Conservation (phyloP, 306 rosid species). For the Quercus berberidifolia region DNA sequence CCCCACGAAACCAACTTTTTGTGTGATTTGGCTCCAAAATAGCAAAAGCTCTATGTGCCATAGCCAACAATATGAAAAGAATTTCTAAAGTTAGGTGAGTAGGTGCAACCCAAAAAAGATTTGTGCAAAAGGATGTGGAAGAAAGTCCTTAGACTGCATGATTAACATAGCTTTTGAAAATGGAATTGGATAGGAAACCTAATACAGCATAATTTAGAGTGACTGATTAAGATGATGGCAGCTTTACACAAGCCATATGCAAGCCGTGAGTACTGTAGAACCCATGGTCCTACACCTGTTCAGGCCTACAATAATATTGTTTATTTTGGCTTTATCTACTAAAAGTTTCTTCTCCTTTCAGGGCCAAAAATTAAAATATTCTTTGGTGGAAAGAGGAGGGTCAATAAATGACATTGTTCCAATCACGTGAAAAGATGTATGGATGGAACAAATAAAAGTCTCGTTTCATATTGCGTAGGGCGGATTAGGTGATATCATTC, state of each 20-base stretch:
- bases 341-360: background rate
- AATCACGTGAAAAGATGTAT: too few relatives aligned
- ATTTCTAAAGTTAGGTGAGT: constrained; percentile 30
- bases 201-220: background rate
- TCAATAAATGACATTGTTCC: too few relatives aligned
- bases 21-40: constrained; percentile 14
- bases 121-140: background rate
- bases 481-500: too few relatives aligned
- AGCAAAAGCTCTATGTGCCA: background rate
- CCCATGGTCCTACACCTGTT: background rate
- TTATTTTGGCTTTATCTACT: background rate
- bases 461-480: too few relatives aligned
- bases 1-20: constrained; percentile 2
- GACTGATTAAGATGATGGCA: background rate
- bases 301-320: background rate
- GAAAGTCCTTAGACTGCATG: background rate
- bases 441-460: too few relatives aligned
- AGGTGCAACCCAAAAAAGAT: constrained; percentile 20
- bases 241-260: background rate
- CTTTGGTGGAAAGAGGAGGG: background rate
- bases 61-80: constrained; percentile 1
- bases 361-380: background rate
- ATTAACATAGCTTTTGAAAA: background rate
- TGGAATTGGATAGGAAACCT: background rate
- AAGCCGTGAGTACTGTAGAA: background rate